phyloP scores from a whole-genome alignment of 805 yeast genomes.

The Yarrowia sp. region DNA sequence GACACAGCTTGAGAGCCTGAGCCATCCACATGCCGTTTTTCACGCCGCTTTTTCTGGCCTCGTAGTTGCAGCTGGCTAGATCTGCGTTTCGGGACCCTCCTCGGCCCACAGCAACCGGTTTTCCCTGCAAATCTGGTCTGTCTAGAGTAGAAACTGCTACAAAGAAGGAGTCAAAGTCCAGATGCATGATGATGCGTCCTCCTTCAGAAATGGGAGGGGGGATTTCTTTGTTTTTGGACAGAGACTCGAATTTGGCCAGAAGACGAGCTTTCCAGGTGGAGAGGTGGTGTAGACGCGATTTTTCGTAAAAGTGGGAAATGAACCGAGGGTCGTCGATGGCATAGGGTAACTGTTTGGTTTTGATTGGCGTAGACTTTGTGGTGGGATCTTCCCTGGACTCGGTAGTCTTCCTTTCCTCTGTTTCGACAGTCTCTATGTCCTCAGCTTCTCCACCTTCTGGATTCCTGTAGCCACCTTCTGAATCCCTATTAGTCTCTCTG shows the following conservation, averaged over 20 bases:
- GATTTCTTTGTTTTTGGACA: conserved; percentile 39
- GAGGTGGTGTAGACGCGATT: conserved; percentile 83
- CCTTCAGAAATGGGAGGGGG: conserved; percentile 10
- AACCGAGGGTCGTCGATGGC: conserved; percentile 60
- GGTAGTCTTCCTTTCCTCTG: no score
- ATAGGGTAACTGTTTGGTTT: conserved; percentile 13
- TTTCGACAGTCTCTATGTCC: no score
- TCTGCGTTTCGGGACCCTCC: conserved; percentile 52
- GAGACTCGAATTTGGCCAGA: conserved; percentile 54
- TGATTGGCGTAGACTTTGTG: background rate
- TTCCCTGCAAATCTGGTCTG: conserved; percentile 52
- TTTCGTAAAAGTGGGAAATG: conserved; percentile 63
- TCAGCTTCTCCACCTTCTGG: no score
- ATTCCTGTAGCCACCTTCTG: no score
- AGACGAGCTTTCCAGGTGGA: conserved; percentile 82
- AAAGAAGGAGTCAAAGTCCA: conserved; percentile 93
- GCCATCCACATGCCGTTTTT: conserved; percentile 88
- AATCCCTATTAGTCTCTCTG: no score
- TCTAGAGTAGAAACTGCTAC: conserved; percentile 74
- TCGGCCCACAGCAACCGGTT: conserved; percentile 59
- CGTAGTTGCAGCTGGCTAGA: conserved; percentile 88
- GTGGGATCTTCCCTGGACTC: no score
- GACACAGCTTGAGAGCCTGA: conserved; percentile 62
- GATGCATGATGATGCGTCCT: conserved; percentile 55
- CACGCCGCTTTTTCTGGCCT: conserved; percentile 75